Evolutionary conservation across 805 yeast species (phyloP).

Genomic region (Zygotorulaspora danielsina): DNA sequence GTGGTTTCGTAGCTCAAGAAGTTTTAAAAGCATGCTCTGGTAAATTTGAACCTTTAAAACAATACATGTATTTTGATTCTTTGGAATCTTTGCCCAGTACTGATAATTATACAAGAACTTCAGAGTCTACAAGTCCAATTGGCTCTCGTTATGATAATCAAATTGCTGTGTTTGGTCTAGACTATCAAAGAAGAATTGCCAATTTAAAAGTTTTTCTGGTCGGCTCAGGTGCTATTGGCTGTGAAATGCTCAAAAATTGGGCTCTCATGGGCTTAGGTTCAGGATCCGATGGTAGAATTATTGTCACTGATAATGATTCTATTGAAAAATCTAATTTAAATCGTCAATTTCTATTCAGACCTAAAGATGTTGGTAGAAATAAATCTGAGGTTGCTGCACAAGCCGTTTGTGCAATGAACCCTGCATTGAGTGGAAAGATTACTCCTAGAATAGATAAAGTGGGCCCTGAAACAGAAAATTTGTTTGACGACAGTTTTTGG

Average conservation of each 20-base stretch:
- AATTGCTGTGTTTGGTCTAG: slow-evolving; percentile 87
- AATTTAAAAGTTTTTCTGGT: slow-evolving; percentile 84
- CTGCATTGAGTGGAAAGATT: slow-evolving; percentile 73
- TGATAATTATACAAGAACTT: slow-evolving; percentile 56
- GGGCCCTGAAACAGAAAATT: slow-evolving; percentile 85
- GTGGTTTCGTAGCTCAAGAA: slow-evolving; percentile 95
- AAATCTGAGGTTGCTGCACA: slow-evolving; percentile 87
- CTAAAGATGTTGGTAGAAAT: slow-evolving; percentile 87
- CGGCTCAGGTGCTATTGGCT: slow-evolving; percentile 98
- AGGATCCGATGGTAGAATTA: slow-evolving; percentile 81
- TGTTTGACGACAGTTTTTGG: slow-evolving; percentile 88
- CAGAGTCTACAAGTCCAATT: slow-evolving; percentile 66
- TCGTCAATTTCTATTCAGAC: slow-evolving; percentile 92
- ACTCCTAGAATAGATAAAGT: slow-evolving; percentile 79
- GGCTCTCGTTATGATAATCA: slow-evolving; percentile 90
- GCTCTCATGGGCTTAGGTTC: slow-evolving; percentile 94
- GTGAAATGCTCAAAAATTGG: slow-evolving; percentile 98
- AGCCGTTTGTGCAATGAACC: slow-evolving; percentile 84
- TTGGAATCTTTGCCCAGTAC: slow-evolving; percentile 78
- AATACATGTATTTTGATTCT: slow-evolving; percentile 90
- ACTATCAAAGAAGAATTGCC: slow-evolving; percentile 66
- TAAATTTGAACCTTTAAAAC: slow-evolving; percentile 89
- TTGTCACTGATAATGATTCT: slow-evolving; percentile 88
- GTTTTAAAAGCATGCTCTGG: slow-evolving; percentile 93
- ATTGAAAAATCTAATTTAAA: slow-evolving; percentile 94